These are phyloP conservation scores for Capsicum baccatum DNA, from an alignment of 257 asterid species.

Conservation along the genomic window DNA sequence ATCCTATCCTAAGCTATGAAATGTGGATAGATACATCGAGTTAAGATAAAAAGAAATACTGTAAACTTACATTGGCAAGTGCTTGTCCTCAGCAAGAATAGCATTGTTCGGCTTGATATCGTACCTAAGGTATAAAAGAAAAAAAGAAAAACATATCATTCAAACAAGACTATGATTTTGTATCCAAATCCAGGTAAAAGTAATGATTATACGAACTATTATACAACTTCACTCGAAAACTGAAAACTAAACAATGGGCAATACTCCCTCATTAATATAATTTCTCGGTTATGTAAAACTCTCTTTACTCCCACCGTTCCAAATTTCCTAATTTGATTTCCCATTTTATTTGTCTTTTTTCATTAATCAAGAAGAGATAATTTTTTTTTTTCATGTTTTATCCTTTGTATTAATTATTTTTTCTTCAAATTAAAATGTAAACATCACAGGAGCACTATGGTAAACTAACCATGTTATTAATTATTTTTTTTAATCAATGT, in stretches of 20 bases:
- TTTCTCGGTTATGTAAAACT: no score
- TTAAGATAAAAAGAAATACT: neutral
- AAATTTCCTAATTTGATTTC: no score
- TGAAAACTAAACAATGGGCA: neutral
- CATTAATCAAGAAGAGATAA: no score
- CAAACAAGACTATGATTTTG: neutral
- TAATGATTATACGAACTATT: neutral
- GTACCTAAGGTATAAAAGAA: slow-evolving; percentile 46
- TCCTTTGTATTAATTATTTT: no score
- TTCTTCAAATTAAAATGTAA: no score
- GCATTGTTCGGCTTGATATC: slow-evolving; percentile 81
- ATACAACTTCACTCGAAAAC: neutral
- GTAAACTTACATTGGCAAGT: slow-evolving; percentile 76
- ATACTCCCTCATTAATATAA: no score
- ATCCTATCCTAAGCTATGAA: neutral
- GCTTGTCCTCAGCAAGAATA: slow-evolving; percentile 95
- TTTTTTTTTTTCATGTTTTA: no score
- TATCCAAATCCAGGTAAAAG: neutral
- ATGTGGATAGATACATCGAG: neutral
- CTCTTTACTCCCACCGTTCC: no score
- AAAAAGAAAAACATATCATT: neutral
- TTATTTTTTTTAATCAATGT: no score
- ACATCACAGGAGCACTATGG: no score
- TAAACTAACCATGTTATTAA: no score
- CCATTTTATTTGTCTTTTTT: no score